phyloP scores from a whole-genome alignment of 176 grass and related monocot species.

The Paspalum vaginatum region DNA sequence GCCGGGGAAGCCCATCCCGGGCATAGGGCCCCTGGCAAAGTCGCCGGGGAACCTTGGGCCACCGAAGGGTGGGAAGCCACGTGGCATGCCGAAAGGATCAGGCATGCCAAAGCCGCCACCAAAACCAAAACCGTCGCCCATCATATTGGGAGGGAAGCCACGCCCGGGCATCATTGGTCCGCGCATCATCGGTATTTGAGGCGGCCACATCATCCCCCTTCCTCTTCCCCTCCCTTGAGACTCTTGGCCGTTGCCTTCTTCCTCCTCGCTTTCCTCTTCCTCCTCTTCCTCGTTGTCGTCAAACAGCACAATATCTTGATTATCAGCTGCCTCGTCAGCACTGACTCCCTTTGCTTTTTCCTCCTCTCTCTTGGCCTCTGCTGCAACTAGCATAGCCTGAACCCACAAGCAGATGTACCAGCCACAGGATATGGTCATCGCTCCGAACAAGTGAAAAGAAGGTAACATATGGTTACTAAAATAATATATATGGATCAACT shows the following conservation, averaged over 20 bases:
- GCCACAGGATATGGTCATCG: constrained; percentile 4
- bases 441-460: constrained; percentile 13
- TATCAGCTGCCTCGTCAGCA: constrained; percentile 62
- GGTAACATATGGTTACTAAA: neutral
- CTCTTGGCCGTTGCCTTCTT: constrained; percentile 63
- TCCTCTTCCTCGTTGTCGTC: constrained; percentile 99
- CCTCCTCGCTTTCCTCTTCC: constrained; percentile 93
- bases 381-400: constrained; percentile 84
- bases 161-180: constrained; percentile 68
- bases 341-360: constrained; percentile 93
- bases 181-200: constrained; percentile 74
- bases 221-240: constrained; percentile 71
- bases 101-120: constrained; percentile 74
- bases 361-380: constrained; percentile 80
- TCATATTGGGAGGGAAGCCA: constrained; percentile 85
- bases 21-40: constrained; percentile 64
- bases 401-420: constrained; percentile 34
- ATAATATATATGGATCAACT: constrained; percentile 14
- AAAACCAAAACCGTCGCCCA: constrained; percentile 78
- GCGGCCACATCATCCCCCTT: constrained; percentile 82
- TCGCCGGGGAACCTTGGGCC: constrained; percentile 78
- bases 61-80: constrained; percentile 77
- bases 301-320: constrained; percentile 91
- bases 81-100: constrained; percentile 73
- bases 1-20: constrained; percentile 81